These are phyloP conservation scores for Serendipita vermifera DNA, from an alignment of 768 basidiomycete genomes.

Conservation along the genomic window DNA sequence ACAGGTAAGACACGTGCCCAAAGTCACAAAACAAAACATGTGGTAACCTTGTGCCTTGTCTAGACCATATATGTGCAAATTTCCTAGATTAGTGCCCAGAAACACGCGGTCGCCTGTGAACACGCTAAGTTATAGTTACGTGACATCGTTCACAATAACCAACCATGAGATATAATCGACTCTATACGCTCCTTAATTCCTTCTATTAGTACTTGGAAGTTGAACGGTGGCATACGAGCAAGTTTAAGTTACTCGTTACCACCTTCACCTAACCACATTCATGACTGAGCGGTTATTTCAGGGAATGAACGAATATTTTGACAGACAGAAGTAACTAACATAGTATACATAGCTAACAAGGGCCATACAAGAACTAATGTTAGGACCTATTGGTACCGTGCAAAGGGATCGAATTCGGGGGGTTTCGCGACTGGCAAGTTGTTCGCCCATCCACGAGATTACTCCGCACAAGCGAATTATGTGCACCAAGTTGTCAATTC, in stretches of 20 bases:
- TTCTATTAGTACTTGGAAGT: constrained; percentile 18
- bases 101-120: constrained; percentile 44
- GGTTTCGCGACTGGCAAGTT: background rate
- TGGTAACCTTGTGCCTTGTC: constrained; percentile 28
- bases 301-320: background rate
- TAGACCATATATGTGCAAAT: constrained; percentile 38
- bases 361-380: background rate
- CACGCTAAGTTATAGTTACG: background rate
- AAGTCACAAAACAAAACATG: background rate
- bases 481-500: background rate
- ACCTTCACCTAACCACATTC: background rate
- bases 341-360: background rate
- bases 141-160: constrained; percentile 7
- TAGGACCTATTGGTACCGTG: background rate
- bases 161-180: constrained; percentile 24
- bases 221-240: constrained; percentile 26
- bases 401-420: background rate
- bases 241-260: background rate
- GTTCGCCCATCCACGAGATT: background rate
- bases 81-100: constrained; percentile 46
- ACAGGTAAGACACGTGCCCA: background rate
- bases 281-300: no score
- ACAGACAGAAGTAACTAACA: background rate
- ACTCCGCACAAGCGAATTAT: background rate
- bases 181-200: constrained; percentile 28